Base-by-base conservation (phyloP, 2,329 filamentous ascomycete species). In the Ophiosphaerella korrae region DNA sequence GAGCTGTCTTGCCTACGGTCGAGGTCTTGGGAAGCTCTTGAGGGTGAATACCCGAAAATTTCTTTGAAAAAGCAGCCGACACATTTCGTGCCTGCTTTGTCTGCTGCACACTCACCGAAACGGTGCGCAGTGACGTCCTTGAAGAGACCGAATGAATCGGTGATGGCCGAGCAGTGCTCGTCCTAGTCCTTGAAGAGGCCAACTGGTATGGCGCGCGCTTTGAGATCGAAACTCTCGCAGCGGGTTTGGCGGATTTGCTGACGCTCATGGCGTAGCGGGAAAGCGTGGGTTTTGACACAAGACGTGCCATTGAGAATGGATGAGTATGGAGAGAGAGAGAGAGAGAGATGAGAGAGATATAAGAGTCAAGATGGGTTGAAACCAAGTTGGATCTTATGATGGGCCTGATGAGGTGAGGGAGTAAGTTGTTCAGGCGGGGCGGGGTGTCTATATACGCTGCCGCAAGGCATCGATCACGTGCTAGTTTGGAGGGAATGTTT, bases 191-290 rank as follows among this genome's bases (percentile, higher is more conserved):
- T 36, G 44, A 48, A 42, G 40, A 14, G 29, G 21, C 35, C 45
- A 37, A 52, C 41, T 48, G 44, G 40, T 41, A 44, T 37, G 44
- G 41, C 24, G 42, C 45, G 39, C 44, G 40, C 42, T 24, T 16
- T 12, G 34, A 13, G 13, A 39, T 29, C 7, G 6, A 29, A 29
- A 29, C 26, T 29, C 26, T 29, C 26, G 26, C n/a, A 38, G 32
- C 40, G 45, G 32, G 24, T n/a, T 33, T 33, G 42, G 23, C 24
- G 31, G 18, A 6, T 18, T 12, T 43, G 32, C 11, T 45, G 41
- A 13, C 16, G 36, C 36, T 4, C 21, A 29, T 18, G 36, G 33
- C 42, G 21, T 36, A 12, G 36, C 26, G 26, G 35, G 14, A 26
- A 21, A 37, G 16, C 6, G 40, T 31, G 23, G 36, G 16, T 12